Percentiles rank a stretch among this genome's conserved stretches.
phyloP scores from a whole-genome alignment of 371 early-diverging fungal species.

The Lichtheimia corymbifera region DNA sequence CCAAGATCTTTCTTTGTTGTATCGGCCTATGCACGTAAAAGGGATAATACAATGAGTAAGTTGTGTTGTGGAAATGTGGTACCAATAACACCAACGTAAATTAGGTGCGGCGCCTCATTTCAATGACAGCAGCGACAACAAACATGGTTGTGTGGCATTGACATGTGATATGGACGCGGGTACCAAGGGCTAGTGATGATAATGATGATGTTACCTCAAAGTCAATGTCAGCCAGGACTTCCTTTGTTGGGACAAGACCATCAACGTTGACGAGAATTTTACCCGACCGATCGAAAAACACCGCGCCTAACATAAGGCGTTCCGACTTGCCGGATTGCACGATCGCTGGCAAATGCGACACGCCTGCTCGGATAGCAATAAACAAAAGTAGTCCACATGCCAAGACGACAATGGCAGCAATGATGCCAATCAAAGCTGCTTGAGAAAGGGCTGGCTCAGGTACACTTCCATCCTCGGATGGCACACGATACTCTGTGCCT shows the following conservation, averaged over 20 bases:
- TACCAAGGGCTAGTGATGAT: background rate
- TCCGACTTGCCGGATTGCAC: slow-evolving; percentile 16
- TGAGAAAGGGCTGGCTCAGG: slow-evolving; percentile 28
- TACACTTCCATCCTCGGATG: slow-evolving; percentile 11
- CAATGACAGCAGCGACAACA: no score
- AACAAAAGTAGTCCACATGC: slow-evolving; percentile 30
- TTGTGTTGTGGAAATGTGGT: slow-evolving; percentile 1
- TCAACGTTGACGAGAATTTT: slow-evolving; percentile 43
- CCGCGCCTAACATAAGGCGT: slow-evolving; percentile 31
- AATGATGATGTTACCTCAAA: background rate
- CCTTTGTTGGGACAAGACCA: slow-evolving; percentile 39
- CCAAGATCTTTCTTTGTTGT: background rate
- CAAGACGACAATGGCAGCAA: slow-evolving; percentile 36
- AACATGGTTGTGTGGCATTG: background rate
- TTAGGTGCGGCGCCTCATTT: no score
- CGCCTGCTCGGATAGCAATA: slow-evolving; percentile 18
- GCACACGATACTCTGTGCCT: slow-evolving; percentile 36
- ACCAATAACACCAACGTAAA: slow-evolving; percentile 9
- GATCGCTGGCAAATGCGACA: slow-evolving; percentile 6
- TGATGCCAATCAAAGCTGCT: slow-evolving; percentile 37
- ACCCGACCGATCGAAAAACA: slow-evolving; percentile 39
- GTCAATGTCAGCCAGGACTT: slow-evolving; percentile 11
- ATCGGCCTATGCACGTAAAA: background rate
- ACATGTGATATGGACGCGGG: background rate
- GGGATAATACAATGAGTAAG: background rate